Conservation (phyloP, 2,329 filamentous ascomycete genomes). For the Venturiaceae sp. region DNA sequence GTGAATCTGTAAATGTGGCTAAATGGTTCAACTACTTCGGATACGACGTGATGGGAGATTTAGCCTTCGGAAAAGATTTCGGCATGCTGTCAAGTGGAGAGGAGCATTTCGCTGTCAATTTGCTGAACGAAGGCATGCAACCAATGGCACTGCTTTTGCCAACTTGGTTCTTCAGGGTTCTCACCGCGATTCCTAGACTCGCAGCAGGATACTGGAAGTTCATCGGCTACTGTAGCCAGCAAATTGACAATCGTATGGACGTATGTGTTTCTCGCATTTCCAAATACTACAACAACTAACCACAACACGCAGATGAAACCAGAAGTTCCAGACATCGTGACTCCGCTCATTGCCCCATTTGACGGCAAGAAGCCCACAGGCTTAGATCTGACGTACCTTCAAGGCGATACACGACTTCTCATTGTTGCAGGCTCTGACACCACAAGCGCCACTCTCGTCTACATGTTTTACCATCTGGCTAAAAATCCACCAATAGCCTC, state of each 20-base stretch:
- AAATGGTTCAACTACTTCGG: conserved; percentile 13
- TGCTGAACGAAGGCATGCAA: conserved; percentile 26
- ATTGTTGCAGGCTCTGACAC: conserved; percentile 5
- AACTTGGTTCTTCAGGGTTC: conserved; percentile 23
- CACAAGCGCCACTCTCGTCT: conserved; percentile 3
- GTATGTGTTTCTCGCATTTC: neutral
- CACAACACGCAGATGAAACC: neutral
- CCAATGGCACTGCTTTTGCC: conserved; percentile 16
- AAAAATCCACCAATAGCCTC: neutral
- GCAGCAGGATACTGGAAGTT: conserved; percentile 23
- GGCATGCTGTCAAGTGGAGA: conserved; percentile 28
- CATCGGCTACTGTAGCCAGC: conserved; percentile 23
- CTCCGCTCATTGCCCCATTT: conserved; percentile 30
- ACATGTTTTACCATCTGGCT: conserved; percentile 7
- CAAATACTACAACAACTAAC: neutral
- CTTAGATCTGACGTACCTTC: neutral
- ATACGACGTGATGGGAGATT: conserved; percentile 17
- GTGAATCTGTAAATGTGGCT: conserved; percentile 30
- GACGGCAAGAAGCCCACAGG: conserved; percentile 20
- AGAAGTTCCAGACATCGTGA: neutral
- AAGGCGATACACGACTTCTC: neutral
- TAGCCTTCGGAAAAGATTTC: conserved; percentile 19
- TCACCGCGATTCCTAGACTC: conserved; percentile 22
- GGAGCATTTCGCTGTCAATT: conserved; percentile 30
- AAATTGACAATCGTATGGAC: conserved; percentile 21